These are phyloP conservation scores for Neurospora discreta DNA, from an alignment of 495 filamentous ascomycete species.

Conservation along the genomic window DNA sequence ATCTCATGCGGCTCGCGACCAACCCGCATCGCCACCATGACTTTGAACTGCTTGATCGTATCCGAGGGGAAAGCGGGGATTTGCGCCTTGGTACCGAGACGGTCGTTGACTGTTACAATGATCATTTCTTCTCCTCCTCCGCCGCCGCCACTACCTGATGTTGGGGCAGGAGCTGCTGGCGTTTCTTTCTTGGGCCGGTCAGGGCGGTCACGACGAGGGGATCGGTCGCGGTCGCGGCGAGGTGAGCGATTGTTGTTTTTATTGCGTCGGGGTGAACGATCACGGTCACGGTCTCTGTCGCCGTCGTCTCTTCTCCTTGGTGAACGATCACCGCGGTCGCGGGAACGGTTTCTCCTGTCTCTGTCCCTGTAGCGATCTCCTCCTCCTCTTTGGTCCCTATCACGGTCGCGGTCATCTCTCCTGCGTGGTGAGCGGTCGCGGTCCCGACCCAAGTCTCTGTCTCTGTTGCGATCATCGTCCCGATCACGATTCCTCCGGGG, in stretches of 20 bases:
- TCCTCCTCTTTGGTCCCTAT: constrained; percentile 8
- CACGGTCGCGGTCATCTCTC: constrained; percentile 14
- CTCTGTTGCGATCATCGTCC: constrained; percentile 22
- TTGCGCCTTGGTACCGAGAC: constrained; percentile 78
- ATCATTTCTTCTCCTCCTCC: constrained; percentile 64
- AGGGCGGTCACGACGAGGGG: constrained; percentile 10
- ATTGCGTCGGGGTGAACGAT: too few relatives aligned
- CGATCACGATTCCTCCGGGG: constrained; percentile 23
- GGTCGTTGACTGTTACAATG: constrained; percentile 83
- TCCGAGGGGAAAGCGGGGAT: constrained; percentile 80
- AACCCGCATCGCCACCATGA: constrained; percentile 75
- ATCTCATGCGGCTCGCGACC: constrained; percentile 85
- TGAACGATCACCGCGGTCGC: neutral
- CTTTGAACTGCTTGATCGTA: constrained; percentile 76
- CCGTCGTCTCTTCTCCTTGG: neutral
- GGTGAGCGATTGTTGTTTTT: too few relatives aligned
- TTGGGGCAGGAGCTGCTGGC: too few relatives aligned
- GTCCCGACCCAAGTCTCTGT: constrained; percentile 14
- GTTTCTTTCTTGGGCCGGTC: neutral
- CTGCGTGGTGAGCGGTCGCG: constrained; percentile 4
- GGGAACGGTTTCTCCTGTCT: neutral
- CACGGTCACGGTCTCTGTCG: neutral
- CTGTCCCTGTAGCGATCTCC: constrained; percentile 2
- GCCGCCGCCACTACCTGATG: too few relatives aligned
- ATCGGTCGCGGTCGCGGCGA: constrained; percentile 1